Evolutionary conservation across 2,329 filamentous ascomycete species (phyloP).

Genomic region (Cordyceps cicadae): DNA sequence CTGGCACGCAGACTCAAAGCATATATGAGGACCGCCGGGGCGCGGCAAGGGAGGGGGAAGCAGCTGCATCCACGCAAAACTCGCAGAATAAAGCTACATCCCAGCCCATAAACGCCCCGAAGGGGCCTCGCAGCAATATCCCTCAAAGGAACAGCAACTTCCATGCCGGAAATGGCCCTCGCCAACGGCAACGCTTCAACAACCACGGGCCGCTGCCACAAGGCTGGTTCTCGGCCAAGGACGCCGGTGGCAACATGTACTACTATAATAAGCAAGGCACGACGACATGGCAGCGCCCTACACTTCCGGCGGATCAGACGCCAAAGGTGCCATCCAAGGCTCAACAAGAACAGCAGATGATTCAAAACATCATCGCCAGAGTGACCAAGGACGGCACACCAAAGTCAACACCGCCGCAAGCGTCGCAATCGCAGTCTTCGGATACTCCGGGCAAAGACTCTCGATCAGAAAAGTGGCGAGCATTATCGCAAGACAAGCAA

Average conservation of each 20-base stretch:
- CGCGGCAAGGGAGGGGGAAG: constrained; percentile 34
- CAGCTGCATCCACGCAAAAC: constrained; percentile 19
- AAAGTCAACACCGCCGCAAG: constrained; percentile 32
- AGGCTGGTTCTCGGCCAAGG: constrained; percentile 79
- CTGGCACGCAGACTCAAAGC: constrained; percentile 49
- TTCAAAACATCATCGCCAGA: constrained; percentile 79
- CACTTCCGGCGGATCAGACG: constrained; percentile 53
- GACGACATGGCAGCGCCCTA: constrained; percentile 77
- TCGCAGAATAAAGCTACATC: constrained; percentile 34
- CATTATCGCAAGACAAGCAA: constrained; percentile 69
- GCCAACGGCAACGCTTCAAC: constrained; percentile 40
- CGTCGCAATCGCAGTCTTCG: constrained; percentile 39
- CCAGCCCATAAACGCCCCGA: constrained; percentile 44
- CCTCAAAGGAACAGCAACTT: constrained; percentile 46
- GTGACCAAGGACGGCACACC: constrained; percentile 62
- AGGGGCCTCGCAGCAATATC: constrained; percentile 52
- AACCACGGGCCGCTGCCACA: constrained; percentile 51
- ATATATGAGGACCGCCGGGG: constrained; percentile 56
- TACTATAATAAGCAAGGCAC: constrained; percentile 74
- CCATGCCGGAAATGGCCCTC: constrained; percentile 32
- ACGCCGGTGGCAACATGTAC: constrained; percentile 64
- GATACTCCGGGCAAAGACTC: constrained; percentile 48
- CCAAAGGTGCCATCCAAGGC: constrained; percentile 58
- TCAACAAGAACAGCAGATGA: constrained; percentile 56
- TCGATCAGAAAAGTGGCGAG: constrained; percentile 64